phyloP scores from a whole-genome alignment of 2,329 filamentous ascomycete species.

The Aureobasidium sp. region DNA sequence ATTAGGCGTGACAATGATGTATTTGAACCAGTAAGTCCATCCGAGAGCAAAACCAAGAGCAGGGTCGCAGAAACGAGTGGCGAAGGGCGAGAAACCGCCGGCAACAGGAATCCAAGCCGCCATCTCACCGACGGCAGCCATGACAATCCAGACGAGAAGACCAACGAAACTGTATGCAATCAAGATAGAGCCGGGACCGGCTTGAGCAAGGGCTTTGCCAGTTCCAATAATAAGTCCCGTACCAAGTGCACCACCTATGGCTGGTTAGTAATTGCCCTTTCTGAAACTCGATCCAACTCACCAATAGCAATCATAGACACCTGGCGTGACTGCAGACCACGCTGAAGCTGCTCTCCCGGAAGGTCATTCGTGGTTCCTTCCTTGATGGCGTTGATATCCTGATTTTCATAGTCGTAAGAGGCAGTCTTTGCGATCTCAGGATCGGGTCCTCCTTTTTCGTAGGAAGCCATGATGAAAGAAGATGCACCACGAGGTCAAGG shows the following conservation, averaged over 20 bases:
- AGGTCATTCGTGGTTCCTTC: slow-evolving; percentile 2
- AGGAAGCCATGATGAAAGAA: not conserved
- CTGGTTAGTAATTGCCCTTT: not conserved
- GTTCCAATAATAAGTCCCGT: slow-evolving; percentile 66
- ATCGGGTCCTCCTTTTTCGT: slow-evolving; percentile 2
- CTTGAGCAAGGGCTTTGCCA: slow-evolving; percentile 41
- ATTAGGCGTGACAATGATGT: slow-evolving; percentile 78
- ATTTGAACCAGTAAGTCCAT: slow-evolving; percentile 59
- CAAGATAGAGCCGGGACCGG: slow-evolving; percentile 56
- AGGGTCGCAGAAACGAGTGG: slow-evolving; percentile 68
- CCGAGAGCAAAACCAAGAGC: slow-evolving; percentile 72
- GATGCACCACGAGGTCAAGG: not conserved
- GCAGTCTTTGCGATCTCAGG: slow-evolving; percentile 8
- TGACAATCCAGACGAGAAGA: slow-evolving; percentile 67
- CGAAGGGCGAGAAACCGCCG: slow-evolving; percentile 74
- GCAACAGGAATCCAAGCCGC: slow-evolving; percentile 70
- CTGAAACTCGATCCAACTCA: not conserved
- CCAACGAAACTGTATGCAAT: slow-evolving; percentile 64
- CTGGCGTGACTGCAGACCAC: slow-evolving; percentile 45
- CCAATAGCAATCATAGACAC: slow-evolving; percentile 48
- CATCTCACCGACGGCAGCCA: slow-evolving; percentile 78
- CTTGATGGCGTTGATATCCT: not conserved
- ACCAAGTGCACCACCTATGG: slow-evolving; percentile 58
- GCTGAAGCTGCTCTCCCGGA: slow-evolving; percentile 34
- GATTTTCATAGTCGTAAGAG: not conserved